Evolutionary conservation across 768 basidiomycete species (phyloP).

Genomic region (Sarcodon aspratus): DNA sequence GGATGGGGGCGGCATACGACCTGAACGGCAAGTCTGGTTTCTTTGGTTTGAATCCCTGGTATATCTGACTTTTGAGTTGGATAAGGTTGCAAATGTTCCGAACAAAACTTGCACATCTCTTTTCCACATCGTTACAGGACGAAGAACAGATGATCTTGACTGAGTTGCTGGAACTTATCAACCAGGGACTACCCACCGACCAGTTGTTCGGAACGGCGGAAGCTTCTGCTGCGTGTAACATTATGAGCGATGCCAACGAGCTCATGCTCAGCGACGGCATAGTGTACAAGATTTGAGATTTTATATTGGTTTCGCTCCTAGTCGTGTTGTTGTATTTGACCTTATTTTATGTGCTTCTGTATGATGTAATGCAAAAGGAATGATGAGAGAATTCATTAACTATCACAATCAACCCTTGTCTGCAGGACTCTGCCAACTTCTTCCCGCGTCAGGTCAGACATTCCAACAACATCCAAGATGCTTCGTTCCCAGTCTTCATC

Average conservation of each 20-base stretch:
- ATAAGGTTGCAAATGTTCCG: conserved; percentile 74
- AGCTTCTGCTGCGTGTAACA: conserved; percentile 57
- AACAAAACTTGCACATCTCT: conserved; percentile 58
- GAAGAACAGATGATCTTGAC: conserved; percentile 67
- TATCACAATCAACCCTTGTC: conserved; percentile 25
- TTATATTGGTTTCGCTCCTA: background rate
- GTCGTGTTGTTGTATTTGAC: conserved; percentile 2
- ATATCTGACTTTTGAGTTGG: background rate
- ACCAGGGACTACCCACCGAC: conserved; percentile 58
- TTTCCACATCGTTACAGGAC: conserved; percentile 56
- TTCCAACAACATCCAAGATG: conserved; percentile 40
- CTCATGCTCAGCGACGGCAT: conserved; percentile 76
- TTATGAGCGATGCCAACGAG: conserved; percentile 73
- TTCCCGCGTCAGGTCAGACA: conserved; percentile 50
- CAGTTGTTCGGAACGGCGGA: conserved; percentile 74
- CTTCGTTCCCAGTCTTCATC: conserved; percentile 40
- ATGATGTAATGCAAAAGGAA: background rate
- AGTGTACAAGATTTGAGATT: conserved; percentile 65
- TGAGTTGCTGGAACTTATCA: conserved; percentile 63
- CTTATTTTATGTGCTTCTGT: background rate
- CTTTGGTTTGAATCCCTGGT: background rate
- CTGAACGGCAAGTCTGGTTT: conserved; percentile 42
- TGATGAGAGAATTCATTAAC: background rate
- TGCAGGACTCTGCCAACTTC: conserved; percentile 50
- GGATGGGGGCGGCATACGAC: conserved; percentile 32